These are phyloP conservation scores for Aegilops longissima DNA, from an alignment of 176 grass and related monocot species.

Conservation along the genomic window DNA sequence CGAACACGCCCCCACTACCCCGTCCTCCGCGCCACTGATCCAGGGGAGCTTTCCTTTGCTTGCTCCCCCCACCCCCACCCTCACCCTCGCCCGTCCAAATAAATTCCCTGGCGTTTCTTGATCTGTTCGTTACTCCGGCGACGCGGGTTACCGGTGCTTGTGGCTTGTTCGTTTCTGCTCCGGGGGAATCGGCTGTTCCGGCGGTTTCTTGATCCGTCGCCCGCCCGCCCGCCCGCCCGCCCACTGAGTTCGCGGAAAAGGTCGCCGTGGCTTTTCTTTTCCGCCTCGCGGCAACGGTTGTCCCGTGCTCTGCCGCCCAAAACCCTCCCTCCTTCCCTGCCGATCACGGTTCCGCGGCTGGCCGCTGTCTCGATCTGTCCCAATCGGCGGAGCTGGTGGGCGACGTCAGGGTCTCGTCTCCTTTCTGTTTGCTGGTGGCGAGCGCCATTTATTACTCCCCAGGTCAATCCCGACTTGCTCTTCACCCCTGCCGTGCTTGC, in stretches of 20 bases:
- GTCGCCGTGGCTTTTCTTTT: not conserved
- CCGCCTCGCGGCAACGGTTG: slow-evolving; percentile 1
- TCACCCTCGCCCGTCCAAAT: not conserved
- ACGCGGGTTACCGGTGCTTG: not conserved
- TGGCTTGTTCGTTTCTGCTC: not conserved
- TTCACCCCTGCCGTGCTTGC: slow-evolving; percentile 32
- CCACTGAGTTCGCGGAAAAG: not conserved
- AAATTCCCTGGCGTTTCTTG: not conserved
- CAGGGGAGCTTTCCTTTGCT: not conserved
- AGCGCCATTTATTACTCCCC: slow-evolving; percentile 31
- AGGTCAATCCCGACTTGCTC: slow-evolving; percentile 41
- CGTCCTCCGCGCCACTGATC: not conserved
- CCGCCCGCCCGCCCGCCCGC: no score
- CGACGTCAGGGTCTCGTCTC: not conserved
- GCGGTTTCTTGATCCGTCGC: slow-evolving; percentile 27
- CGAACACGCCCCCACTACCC: not conserved
- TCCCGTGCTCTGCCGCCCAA: slow-evolving; percentile 2
- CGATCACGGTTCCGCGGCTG: slow-evolving; percentile 32
- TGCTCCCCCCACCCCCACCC: not conserved
- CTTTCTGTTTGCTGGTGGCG: not conserved
- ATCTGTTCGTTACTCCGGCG: slow-evolving; percentile 1
- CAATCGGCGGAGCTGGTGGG: not conserved
- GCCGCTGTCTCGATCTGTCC: slow-evolving; percentile 20
- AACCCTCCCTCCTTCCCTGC: not conserved
- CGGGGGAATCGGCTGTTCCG: not conserved